Conservation (phyloP, 805 yeast species). For the Komagataella pseudopastoris region DNA sequence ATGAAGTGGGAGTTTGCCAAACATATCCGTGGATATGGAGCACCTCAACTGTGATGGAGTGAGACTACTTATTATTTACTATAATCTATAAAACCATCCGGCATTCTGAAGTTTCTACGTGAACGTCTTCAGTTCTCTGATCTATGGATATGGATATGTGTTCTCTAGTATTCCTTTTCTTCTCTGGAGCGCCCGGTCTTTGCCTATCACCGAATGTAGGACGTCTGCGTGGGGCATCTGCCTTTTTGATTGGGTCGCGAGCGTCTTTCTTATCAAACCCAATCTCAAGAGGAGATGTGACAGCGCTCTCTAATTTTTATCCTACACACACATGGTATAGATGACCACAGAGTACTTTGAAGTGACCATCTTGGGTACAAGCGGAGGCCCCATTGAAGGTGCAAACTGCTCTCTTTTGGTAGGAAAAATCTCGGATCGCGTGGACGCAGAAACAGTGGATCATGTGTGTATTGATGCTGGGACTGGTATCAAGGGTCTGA, state of each 20-base stretch:
- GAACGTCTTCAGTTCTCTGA: neutral
- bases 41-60: constrained; percentile 30
- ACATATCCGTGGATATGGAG: constrained; percentile 84
- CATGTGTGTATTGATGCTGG: constrained; percentile 72
- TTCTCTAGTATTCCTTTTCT: too few relatives aligned
- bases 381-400: constrained; percentile 78
- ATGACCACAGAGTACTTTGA: constrained; percentile 24
- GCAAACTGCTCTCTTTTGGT: constrained; percentile 55
- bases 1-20: constrained; percentile 89
- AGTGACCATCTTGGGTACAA: constrained; percentile 56
- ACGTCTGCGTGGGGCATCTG: too few relatives aligned
- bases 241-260: neutral
- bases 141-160: too few relatives aligned
- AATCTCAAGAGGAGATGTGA: neutral
- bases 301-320: neutral
- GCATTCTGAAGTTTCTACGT: neutral
- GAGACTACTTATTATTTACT: neutral
- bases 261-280: neutral
- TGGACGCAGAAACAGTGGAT: constrained; percentile 11
- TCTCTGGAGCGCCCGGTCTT: too few relatives aligned
- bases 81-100: neutral
- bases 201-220: too few relatives aligned
- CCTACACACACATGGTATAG: neutral
- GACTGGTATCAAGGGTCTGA: constrained; percentile 44
- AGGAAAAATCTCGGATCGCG: constrained; percentile 31